A percentile compares a stretch with the other conserved stretches of the same genome.
These are phyloP conservation scores for Russula brevipes DNA, from an alignment of 768 basidiomycete genomes.

Conservation along the genomic window DNA sequence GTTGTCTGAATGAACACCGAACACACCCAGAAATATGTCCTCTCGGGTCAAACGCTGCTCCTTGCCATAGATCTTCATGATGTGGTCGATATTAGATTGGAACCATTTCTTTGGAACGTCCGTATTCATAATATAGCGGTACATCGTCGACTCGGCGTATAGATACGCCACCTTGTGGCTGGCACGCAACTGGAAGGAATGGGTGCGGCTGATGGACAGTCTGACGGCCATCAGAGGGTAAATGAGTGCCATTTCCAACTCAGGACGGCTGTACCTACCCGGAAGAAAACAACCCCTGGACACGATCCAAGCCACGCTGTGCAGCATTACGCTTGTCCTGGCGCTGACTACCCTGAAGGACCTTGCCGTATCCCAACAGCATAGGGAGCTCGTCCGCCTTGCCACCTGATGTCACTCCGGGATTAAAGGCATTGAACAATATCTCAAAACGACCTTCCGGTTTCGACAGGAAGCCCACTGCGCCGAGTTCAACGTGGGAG, in stretches of 20 bases:
- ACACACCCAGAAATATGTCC: constrained; percentile 36
- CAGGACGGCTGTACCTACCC: constrained; percentile 15
- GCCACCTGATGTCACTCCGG: constrained; percentile 42
- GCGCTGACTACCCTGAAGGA: constrained; percentile 43
- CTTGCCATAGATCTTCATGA: constrained; percentile 51
- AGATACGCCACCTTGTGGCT: constrained; percentile 65
- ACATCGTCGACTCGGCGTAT: constrained; percentile 64
- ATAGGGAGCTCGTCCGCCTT: constrained; percentile 48
- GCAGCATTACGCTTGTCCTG: constrained; percentile 56
- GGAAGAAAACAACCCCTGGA: constrained; percentile 41
- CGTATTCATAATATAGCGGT: constrained; percentile 59
- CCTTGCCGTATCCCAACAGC: constrained; percentile 59
- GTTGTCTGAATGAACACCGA: not conserved
- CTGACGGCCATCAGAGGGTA: constrained; percentile 28
- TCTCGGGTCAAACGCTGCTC: constrained; percentile 35
- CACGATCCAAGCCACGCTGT: constrained; percentile 53
- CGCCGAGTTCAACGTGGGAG: constrained; percentile 54
- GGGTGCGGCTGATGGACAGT: constrained; percentile 45
- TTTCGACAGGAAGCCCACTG: constrained; percentile 70
- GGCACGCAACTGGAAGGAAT: constrained; percentile 54
- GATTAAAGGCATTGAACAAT: constrained; percentile 63
- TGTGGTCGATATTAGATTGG: constrained; percentile 56
- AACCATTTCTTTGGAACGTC: constrained; percentile 71
- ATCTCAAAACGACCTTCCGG: constrained; percentile 65
- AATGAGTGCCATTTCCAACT: not conserved